Evolutionary conservation across 1,139 yeast species (phyloP), one percentile per base, ranked within the genome.

Genomic region (Debaryomyces nepalensis): DNA sequence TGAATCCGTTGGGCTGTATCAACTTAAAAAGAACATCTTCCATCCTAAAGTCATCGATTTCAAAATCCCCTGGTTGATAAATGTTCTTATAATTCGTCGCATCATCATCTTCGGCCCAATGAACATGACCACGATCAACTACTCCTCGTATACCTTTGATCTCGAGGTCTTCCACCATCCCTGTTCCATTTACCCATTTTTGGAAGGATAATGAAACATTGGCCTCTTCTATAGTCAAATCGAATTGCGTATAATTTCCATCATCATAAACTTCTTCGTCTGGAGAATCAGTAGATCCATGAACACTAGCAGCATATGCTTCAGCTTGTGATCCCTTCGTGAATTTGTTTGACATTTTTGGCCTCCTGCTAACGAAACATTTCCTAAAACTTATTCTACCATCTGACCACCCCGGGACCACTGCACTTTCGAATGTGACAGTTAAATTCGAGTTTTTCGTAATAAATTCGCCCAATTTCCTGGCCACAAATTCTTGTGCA

Each of bases 221-320:
- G 5, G 91, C 85, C 48, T 87, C 88, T 49, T 91, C 97, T 18
- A 93, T 85, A 0, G 96, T 88, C 27, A 93, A 63, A 62, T 93
- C 99, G 61, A 86, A 93, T 58, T 93, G 99, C 0, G 99, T 91
- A 60, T 91, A 93, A 61, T 93, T 93, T 0, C 97, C 97, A 58
- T 89, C 96, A 53, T 91, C 96, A 29, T 65, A 75, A 8, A 64
- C 70, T 18, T 68, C 59, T 10, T 52, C 73, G 21, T 61, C 63
- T 9, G 52, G 58, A 11, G 49, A 58, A 3, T 46, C 46, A 7
- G 23, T 38, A 7, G n/a, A 33, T 7, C 35, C 37, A 10, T 30
- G 22, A 10, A 53, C 66, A 61, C 55, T 64, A 16, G 74, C 77
- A 5, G 82, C 82, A 31, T 78, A 78, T 0, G 87, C 88, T 38